These are phyloP conservation scores for Coprinellus aureogranulatus DNA, from an alignment of 768 basidiomycete genomes.

Conservation along the genomic window DNA sequence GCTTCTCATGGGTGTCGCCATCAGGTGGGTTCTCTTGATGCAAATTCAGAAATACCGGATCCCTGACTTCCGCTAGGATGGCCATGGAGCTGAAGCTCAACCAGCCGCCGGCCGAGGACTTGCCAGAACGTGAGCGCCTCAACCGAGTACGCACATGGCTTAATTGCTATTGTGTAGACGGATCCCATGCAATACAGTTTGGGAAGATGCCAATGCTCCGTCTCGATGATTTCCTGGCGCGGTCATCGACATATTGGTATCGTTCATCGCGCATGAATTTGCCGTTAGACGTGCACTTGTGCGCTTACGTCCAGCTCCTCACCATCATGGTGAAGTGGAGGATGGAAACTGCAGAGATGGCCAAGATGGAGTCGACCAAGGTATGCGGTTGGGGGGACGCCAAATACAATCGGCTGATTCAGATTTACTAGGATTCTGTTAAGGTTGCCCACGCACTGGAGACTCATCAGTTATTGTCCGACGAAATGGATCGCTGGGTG, in stretches of 20 bases:
- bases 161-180: conserved; percentile 73
- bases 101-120: conserved; percentile 45
- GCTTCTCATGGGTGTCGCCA: conserved; percentile 70
- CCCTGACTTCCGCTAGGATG: too few relatives aligned
- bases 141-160: conserved; percentile 77
- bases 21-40: conserved; percentile 40
- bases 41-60: too few relatives aligned
- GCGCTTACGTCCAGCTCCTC: conserved; percentile 52
- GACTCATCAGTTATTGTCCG: conserved; percentile 36
- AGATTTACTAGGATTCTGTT: conserved; percentile 39
- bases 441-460: conserved; percentile 32
- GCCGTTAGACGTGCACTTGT: conserved; percentile 46
- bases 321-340: conserved; percentile 49
- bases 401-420: too few relatives aligned
- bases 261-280: conserved; percentile 36
- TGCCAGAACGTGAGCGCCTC: conserved; percentile 61
- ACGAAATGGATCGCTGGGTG: conserved; percentile 40
- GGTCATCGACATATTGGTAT: conserved; percentile 51
- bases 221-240: conserved; percentile 59
- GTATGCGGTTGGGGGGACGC: too few relatives aligned
- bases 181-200: conserved; percentile 71
- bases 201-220: conserved; percentile 69
- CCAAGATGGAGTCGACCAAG: conserved; percentile 5
- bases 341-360: conserved; percentile 11
- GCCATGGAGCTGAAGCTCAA: conserved; percentile 71